Base-by-base conservation (phyloP, 2,329 filamentous ascomycete species). In the Fusarium torreyae region DNA sequence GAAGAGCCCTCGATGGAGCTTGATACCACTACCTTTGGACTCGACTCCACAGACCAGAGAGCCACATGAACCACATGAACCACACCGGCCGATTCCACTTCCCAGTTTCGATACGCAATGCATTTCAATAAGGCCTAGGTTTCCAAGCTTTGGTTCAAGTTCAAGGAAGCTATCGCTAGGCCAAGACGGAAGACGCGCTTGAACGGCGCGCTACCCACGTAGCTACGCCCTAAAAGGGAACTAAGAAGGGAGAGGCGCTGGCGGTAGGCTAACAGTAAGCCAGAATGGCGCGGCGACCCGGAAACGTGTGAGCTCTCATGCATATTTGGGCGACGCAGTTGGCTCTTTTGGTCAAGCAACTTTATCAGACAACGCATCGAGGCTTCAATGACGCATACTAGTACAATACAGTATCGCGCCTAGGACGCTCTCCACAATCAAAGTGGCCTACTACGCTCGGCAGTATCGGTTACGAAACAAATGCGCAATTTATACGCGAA, bases 241-340 rank as follows among this genome's bases (percentile, higher is more conserved):
- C 67, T 70, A 63, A 48, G 44, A 55, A 69, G 63, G 67, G 50
- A 68, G 67, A 69, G 53, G 68, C 63, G 68, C 49, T 39, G 67
- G 39, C 46, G 64, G 53, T 50, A 57, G 43, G 24, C 42, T 63
- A 42, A 46, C 28, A 52, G 57, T 49, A 33, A 50, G 52, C 46
- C 43, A 52, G 49, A 45, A 48, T 49, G 57, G 57, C 26, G 33
- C 39, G 39, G 46, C 31, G 51, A 52, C 51, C 46, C 48, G 53
- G 49, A 40, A 61, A 57, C 53, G 36, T 50, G 67, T 52, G 66
- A 67, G 54, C 57, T 52, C 40, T 56, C 49, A 40, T 55, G 44
- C 63, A 66, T 66, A 31, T 43, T 34, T 38, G 36, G 28, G 67
- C 65, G 51, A 68, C 48, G 58, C 63, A 55, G 39, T 51, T 53